phyloP scores from a whole-genome alignment of 768 basidiomycete species.

The Royoungia palumana region DNA sequence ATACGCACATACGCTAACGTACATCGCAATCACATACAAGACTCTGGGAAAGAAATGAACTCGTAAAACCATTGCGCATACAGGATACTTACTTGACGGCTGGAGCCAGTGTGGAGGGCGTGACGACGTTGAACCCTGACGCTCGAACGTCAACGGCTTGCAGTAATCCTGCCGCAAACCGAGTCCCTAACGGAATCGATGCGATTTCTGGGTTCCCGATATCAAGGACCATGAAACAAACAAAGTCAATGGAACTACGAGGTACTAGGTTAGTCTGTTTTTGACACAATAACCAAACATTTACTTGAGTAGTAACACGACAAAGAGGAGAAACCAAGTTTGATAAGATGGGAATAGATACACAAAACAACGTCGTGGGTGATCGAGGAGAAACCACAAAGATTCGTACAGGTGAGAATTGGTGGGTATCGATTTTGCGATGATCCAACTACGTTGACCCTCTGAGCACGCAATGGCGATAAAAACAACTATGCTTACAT shows the following conservation, averaged over 20 bases:
- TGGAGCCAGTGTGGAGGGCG: slow-evolving; percentile 72
- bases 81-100: slow-evolving; percentile 70
- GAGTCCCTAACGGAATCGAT: slow-evolving; percentile 63
- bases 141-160: slow-evolving; percentile 83
- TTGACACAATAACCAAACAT: not conserved
- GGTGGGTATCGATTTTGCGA: slow-evolving; percentile 57
- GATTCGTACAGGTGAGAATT: slow-evolving; percentile 70
- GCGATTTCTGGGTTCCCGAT: slow-evolving; percentile 72
- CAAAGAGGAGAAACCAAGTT: slow-evolving; percentile 81
- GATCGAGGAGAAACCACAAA: slow-evolving; percentile 88
- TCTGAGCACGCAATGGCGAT: slow-evolving; percentile 1
- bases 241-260: slow-evolving; percentile 75
- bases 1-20: slow-evolving; percentile 72
- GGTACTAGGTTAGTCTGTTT: not conserved
- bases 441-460: slow-evolving; percentile 57
- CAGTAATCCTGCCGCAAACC: slow-evolving; percentile 71
- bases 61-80: not conserved
- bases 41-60: slow-evolving; percentile 46
- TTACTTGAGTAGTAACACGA: slow-evolving; percentile 70
- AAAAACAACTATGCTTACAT: slow-evolving; percentile 54
- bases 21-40: slow-evolving; percentile 93
- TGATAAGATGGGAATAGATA: slow-evolving; percentile 92
- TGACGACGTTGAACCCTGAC: slow-evolving; percentile 81
- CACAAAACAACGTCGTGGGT: slow-evolving; percentile 88
- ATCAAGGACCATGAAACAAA: slow-evolving; percentile 86